Base-by-base conservation (phyloP, 2,329 filamentous ascomycete species). In the Beauveria australis region DNA sequence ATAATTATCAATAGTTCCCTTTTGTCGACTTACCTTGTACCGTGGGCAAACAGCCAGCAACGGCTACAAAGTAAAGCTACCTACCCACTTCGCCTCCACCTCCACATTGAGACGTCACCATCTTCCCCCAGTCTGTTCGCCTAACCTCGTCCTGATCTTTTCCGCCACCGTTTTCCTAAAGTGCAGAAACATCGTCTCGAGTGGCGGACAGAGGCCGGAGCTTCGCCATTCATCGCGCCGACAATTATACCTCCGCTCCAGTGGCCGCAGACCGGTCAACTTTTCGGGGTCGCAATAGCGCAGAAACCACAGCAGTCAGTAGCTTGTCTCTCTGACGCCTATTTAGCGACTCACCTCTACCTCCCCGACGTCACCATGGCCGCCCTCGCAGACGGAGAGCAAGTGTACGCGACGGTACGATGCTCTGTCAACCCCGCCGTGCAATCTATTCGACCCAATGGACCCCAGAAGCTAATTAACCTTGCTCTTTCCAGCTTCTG, bases 401-500 rank as follows among this genome's bases (percentile, higher is more conserved):
- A 83, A 66, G 75, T 81, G 67, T 84, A 84, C 71, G 81, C 79
- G 66, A 84, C 81, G 71, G 81, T 84, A 74, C 67, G 80, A 6
- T 19, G 19, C 16, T 41, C 16, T 28, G 14, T 6, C 18, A 9
- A 10, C 22, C 54, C 14, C 5, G 26, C 6, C 14, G 7, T 28
- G 44, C 22, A 24, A 6, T 41, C 22, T 28, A 18, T 19, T 5
- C 6, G 33, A 22, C 16, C 56, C 56, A 59, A 46, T 59, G 24
- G 46, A 24, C 33, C 6, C 9, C 26, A 33, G 16, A 28, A 41
- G 47, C 59, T 33, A 52, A 44, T 10, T 8, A 53, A 30, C 22
- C 49, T 18, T 62, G 40, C 43, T 47, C 44, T 22, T 54, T 65
- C 69, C 75, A 97, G 93, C 89, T 99, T 74, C 85, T 97, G 61